Percentiles rank a stretch among this genome's conserved stretches.
These are phyloP conservation scores for Piedraia hortae DNA, from an alignment of 2,329 filamentous ascomycete species.

Conservation along the genomic window DNA sequence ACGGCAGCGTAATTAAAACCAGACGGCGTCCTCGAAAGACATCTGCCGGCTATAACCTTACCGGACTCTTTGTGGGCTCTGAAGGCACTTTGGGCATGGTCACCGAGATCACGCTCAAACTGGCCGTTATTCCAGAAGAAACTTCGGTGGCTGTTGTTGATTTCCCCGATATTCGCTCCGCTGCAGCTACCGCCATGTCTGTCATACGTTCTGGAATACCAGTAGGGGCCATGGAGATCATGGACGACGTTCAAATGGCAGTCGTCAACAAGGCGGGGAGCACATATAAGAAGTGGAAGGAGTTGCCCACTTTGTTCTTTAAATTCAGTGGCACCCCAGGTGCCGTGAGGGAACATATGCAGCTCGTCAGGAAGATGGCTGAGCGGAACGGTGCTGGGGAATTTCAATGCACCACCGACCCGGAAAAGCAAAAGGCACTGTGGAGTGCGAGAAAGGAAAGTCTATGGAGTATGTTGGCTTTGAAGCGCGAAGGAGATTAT, in stretches of 20 bases:
- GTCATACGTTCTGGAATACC: conserved; percentile 52
- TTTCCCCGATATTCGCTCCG: conserved; percentile 50
- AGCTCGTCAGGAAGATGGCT: conserved; percentile 38
- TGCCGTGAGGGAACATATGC: conserved; percentile 50
- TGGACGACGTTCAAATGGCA: conserved; percentile 71
- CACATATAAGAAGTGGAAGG: conserved; percentile 45
- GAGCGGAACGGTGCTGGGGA: conserved; percentile 27
- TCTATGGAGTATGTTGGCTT: conserved; percentile 31
- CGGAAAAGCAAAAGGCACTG: conserved; percentile 25
- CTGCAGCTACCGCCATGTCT: conserved; percentile 43
- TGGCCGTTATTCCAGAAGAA: conserved; percentile 48
- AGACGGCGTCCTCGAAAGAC: conserved; percentile 49
- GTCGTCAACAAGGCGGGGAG: conserved; percentile 51
- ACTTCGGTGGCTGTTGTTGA: conserved; percentile 54
- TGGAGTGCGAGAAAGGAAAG: conserved; percentile 34
- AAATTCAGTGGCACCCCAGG: conserved; percentile 56
- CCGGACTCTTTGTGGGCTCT: conserved; percentile 50
- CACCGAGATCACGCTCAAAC: conserved; percentile 58
- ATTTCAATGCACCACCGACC: conserved; percentile 28
- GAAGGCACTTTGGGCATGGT: conserved; percentile 61
- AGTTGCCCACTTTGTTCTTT: conserved; percentile 55
- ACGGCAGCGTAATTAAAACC: conserved; percentile 57
- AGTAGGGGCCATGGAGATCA: conserved; percentile 55
- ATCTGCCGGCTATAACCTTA: conserved; percentile 61
- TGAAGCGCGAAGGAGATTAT: conserved; percentile 26